phyloP scores from a whole-genome alignment of 2,329 filamentous ascomycete genomes.

The Didymellaceae sp. region DNA sequence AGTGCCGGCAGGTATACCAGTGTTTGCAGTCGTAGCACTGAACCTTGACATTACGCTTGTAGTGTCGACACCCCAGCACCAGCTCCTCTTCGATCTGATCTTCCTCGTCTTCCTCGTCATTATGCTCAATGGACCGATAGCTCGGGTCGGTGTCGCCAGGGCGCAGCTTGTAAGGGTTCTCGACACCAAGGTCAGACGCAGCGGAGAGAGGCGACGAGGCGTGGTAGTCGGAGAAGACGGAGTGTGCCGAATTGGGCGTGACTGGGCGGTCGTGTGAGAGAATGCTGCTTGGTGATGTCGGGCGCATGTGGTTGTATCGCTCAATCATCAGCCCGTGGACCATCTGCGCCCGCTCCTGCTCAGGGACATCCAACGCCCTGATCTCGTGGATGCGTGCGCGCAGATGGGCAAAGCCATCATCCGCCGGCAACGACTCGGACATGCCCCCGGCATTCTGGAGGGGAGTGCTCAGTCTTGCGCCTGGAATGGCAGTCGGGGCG shows the following conservation, averaged over 20 bases:
- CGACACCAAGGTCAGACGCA: slow-evolving; percentile 42
- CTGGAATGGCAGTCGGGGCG: slow-evolving; percentile 19
- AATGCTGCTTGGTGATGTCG: slow-evolving; percentile 49
- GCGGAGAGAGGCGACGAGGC: slow-evolving; percentile 44
- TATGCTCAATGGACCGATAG: slow-evolving; percentile 30
- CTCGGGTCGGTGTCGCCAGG: slow-evolving; percentile 43
- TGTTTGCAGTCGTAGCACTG: slow-evolving; percentile 88
- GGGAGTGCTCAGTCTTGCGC: slow-evolving; percentile 10
- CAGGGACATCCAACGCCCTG: slow-evolving; percentile 51
- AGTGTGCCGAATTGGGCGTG: slow-evolving; percentile 46
- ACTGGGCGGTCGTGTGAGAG: slow-evolving; percentile 48
- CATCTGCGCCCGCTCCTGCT: slow-evolving; percentile 57
- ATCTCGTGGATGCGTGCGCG: slow-evolving; percentile 57
- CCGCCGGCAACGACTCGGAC: slow-evolving; percentile 53
- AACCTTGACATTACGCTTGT: slow-evolving; percentile 93
- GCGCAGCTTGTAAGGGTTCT: slow-evolving; percentile 45
- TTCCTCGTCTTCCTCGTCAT: slow-evolving; percentile 54
- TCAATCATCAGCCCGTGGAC: slow-evolving; percentile 59
- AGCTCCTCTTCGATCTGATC: slow-evolving; percentile 56
- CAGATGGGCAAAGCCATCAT: slow-evolving; percentile 59
- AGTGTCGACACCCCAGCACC: slow-evolving; percentile 83
- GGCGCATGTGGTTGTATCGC: slow-evolving; percentile 50
- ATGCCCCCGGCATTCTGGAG: slow-evolving; percentile 37
- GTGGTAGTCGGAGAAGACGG: slow-evolving; percentile 43
- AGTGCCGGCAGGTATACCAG: slow-evolving; percentile 96